Base-by-base conservation (phyloP, 768 basidiomycete species). In the Solioccasus polychromus region DNA sequence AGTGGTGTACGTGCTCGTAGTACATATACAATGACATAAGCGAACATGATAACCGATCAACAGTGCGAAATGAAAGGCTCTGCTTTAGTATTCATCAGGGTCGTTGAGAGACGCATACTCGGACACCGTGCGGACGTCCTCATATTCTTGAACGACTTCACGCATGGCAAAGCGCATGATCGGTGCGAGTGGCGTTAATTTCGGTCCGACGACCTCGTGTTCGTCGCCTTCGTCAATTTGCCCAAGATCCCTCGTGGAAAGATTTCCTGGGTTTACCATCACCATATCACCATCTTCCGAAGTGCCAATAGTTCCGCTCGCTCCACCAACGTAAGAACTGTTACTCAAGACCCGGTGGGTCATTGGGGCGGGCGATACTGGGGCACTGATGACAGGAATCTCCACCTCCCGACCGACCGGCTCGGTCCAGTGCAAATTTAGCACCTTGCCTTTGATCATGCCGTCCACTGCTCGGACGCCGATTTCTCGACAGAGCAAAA, bases 151-250 rank as follows among this genome's bases (percentile, higher is more conserved):
- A 15, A 92, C 78, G 8, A 92, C 88, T 59, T 88, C 83, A 40
- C 80, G 71, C 88, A 92, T 92, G 37, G 90, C 90, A 62, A 71
- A 88, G 23, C 83, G 72, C 81, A 91, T 87, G 48, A 92, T 86
- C 2, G 88, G 87, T 2, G 88, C 85, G 15, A 79, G 77, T 8
- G 90, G 83, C 25, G 88, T 73, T 45, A 92, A 60, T 62, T 85
- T 85, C 11, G 89, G 88, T 10, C 87, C 87, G 26, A 88, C 72
- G 22, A 72, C 50, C 43, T 84, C 75, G 50, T 82, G 78, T 22
- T 76, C 68, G 43, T 75, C 74, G 14, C 75, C 74, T 45, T 79
- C 77, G 42, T 78, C 75, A 25, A 71, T 71, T 36, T 73, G 69
- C 23, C 64, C 66, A 30, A 72, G 60, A 60, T 76, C 69, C 51